Conservation (phyloP, 495 filamentous ascomycete species). For the Amniculicola lignicola region DNA sequence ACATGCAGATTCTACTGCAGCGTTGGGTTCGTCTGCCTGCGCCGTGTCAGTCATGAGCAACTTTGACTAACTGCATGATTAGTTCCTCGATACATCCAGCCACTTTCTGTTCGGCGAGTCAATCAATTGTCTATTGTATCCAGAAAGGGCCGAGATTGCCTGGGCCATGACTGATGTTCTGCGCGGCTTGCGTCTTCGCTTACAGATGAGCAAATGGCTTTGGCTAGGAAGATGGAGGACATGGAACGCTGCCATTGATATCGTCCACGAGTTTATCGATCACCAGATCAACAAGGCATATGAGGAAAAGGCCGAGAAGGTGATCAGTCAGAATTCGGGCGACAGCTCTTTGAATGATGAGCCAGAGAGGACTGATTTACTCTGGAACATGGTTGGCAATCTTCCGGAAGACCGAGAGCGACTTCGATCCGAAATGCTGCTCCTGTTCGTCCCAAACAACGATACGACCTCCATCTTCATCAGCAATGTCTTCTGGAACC, state of each 20-base stretch:
- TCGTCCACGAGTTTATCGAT: not conserved
- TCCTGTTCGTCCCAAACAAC: not conserved
- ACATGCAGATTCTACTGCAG: not conserved
- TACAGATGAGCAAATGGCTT: not conserved
- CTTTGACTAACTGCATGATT: not conserved
- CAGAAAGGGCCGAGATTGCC: not conserved
- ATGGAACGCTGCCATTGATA: not conserved
- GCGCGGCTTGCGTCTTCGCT: not conserved
- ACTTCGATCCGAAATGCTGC: not conserved
- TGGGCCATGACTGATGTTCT: not conserved
- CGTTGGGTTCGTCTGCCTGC: not conserved
- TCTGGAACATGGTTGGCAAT: not conserved
- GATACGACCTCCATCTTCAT: conserved; percentile 1
- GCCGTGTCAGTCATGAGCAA: not conserved
- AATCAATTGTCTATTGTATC: not conserved
- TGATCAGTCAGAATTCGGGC: not conserved
- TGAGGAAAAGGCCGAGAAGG: not conserved
- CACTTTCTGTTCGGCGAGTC: not conserved
- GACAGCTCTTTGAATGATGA: not conserved
- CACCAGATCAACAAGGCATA: not conserved
- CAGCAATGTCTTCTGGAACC: not conserved
- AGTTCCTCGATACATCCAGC: conserved; percentile 4
- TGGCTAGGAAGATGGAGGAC: not conserved
- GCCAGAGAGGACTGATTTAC: not conserved
- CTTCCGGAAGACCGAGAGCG: not conserved